A percentile compares a stretch with the other conserved stretches of the same genome.
These are phyloP conservation scores for Avena sativa DNA, from an alignment of 176 grass and related monocot species.

Conservation along the genomic window DNA sequence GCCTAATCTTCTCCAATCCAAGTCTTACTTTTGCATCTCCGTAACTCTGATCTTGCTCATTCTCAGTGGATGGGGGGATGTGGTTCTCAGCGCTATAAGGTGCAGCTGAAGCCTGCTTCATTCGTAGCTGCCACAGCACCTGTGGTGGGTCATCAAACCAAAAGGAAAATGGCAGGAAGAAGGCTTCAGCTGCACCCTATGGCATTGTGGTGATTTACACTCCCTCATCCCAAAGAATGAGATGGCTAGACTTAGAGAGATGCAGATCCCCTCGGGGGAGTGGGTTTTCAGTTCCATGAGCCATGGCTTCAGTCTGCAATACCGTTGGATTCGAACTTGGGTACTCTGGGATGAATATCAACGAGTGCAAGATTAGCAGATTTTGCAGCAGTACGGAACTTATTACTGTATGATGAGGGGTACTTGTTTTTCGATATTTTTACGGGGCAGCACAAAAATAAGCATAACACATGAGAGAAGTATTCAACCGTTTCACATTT, in stretches of 20 bases:
- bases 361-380: background rate
- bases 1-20: background rate
- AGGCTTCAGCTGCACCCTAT: conserved; percentile 1
- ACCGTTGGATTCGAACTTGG: background rate
- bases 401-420: background rate
- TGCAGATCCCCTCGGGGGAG: background rate
- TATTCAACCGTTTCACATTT: background rate
- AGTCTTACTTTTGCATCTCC: background rate
- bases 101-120: conserved; percentile 19
- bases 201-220: background rate
- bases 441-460: background rate
- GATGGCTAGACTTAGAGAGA: background rate
- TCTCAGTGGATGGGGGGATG: background rate
- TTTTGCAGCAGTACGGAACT: background rate
- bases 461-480: background rate
- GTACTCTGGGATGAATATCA: background rate
- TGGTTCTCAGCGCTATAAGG: background rate
- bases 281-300: background rate
- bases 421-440: background rate
- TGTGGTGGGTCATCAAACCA: background rate
- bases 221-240: background rate
- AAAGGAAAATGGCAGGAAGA: background rate
- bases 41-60: background rate
- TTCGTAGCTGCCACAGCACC: background rate
- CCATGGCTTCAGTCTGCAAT: background rate